Conservation (phyloP, 345 rosid genomes). For the Eucalyptus marginata region DNA sequence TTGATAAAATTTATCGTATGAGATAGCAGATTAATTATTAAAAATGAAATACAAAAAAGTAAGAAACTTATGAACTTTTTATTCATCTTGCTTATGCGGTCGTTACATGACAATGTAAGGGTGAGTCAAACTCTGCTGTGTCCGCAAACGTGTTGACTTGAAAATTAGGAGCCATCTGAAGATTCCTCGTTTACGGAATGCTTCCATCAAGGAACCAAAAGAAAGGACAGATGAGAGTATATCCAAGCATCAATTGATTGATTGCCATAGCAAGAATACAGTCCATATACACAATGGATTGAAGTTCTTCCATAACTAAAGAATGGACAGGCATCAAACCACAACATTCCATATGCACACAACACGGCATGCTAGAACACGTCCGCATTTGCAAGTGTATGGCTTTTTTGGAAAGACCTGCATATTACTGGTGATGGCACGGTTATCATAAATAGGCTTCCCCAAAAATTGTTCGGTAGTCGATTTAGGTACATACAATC, state of each 20-base stretch:
- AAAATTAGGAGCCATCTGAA: not conserved
- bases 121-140: not conserved
- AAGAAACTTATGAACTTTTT: not conserved
- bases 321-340: not conserved
- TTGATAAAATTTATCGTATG: not conserved
- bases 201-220: not conserved
- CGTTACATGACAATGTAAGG: not conserved
- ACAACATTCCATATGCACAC: no score
- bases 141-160: not conserved
- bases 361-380: no score
- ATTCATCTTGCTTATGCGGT: not conserved
- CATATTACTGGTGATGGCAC: not conserved
- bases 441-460: no score
- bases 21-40: not conserved
- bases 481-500: no score
- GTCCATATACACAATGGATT: not conserved
- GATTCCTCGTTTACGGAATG: not conserved
- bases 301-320: not conserved
- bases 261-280: not conserved
- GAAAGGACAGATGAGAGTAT: not conserved
- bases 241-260: not conserved
- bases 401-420: not conserved
- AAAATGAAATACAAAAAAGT: not conserved
- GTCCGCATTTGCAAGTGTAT: not conserved
- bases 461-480: not conserved